phyloP scores from a whole-genome alignment of 495 filamentous ascomycete genomes.

The Talaromyces stipitatus region DNA sequence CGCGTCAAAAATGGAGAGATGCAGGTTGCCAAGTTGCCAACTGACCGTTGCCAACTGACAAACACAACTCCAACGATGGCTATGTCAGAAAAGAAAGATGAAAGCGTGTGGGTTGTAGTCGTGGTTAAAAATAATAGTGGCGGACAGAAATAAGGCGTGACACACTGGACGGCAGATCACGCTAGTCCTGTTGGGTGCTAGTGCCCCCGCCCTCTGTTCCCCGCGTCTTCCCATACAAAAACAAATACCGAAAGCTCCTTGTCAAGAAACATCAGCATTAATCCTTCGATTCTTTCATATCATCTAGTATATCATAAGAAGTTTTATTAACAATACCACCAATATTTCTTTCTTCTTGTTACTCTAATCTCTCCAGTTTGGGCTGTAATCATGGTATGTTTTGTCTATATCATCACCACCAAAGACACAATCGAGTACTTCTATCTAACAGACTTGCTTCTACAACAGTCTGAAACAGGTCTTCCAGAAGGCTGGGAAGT shows the following conservation, averaged over 20 bases:
- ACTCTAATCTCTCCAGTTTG: neutral
- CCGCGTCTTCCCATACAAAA: neutral
- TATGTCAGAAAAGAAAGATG: neutral
- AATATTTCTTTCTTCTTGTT: neutral
- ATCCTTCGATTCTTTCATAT: neutral
- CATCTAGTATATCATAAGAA: neutral
- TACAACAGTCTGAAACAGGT: slow-evolving; percentile 63
- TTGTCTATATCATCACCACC: slow-evolving; percentile 8
- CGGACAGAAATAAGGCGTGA: neutral
- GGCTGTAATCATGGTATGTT: slow-evolving; percentile 8
- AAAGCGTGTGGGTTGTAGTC: too few relatives aligned
- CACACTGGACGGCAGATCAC: neutral
- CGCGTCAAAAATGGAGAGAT: too few relatives aligned
- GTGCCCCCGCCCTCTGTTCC: neutral
- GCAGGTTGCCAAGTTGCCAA: too few relatives aligned
- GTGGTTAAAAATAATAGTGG: neutral
- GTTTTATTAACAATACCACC: neutral
- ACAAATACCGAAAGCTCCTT: neutral
- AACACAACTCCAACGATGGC: too few relatives aligned
- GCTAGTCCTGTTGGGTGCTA: neutral
- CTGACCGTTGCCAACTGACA: too few relatives aligned
- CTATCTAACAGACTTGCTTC: neutral
- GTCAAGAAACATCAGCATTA: neutral
- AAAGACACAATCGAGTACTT: neutral
- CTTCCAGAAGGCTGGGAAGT: slow-evolving; percentile 88